Percentiles rank a stretch among this genome's conserved stretches.
Evolutionary conservation across 73 alveolate species (phyloP).

Genomic region (Tetrahymena borealis): DNA sequence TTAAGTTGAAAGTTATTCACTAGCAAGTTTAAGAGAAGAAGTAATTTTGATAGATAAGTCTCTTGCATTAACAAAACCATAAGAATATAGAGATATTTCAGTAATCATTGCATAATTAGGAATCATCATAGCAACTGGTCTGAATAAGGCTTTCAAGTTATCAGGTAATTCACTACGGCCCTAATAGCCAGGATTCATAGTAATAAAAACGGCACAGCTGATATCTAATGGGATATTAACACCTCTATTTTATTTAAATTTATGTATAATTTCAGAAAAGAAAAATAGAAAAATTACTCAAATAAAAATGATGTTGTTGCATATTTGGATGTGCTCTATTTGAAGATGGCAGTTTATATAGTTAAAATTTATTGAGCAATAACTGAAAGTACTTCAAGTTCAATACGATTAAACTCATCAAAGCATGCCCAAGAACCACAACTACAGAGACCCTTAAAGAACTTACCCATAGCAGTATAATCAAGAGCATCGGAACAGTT

Average conservation of each 20-base stretch:
- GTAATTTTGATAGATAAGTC: slow-evolving; percentile 80
- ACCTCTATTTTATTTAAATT: slow-evolving; percentile 5
- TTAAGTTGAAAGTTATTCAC: slow-evolving; percentile 88
- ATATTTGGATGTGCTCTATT: slow-evolving; percentile 39
- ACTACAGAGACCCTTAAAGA: slow-evolving; percentile 83
- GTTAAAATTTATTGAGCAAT: slow-evolving; percentile 90
- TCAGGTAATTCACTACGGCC: slow-evolving; percentile 94
- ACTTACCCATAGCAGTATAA: slow-evolving; percentile 76
- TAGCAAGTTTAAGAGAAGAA: slow-evolving; percentile 77
- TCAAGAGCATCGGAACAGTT: slow-evolving; percentile 83
- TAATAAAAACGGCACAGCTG: slow-evolving; percentile 77
- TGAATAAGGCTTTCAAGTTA: slow-evolving; percentile 86
- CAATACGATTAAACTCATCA: slow-evolving; percentile 97
- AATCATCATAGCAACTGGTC: slow-evolving; percentile 89
- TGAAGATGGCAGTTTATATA: slow-evolving; percentile 81
- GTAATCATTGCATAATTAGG: slow-evolving; percentile 89
- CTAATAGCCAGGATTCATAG: slow-evolving; percentile 96
- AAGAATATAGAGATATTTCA: slow-evolving; percentile 86
- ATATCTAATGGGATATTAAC: slow-evolving; percentile 53
- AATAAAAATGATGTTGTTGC: slow-evolving; percentile 56
- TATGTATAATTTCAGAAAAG: background rate
- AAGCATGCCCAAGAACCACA: slow-evolving; percentile 98
- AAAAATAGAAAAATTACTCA: slow-evolving; percentile 17
- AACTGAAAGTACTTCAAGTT: slow-evolving; percentile 96
- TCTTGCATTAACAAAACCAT: slow-evolving; percentile 92